Evolutionary conservation across 768 basidiomycete species (phyloP).

Genomic region (Tephrocybe sp.): DNA sequence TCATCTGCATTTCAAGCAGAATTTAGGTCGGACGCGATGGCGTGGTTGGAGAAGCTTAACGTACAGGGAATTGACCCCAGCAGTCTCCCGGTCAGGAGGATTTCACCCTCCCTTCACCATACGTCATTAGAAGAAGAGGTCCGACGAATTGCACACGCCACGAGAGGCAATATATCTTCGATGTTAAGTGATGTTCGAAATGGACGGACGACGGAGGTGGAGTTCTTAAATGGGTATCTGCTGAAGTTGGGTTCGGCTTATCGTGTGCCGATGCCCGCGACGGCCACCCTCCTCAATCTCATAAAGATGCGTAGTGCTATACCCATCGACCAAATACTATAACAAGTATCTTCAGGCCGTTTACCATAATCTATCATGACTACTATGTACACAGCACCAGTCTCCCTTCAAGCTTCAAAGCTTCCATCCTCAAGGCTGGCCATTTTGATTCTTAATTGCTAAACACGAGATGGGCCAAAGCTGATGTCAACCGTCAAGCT

Average conservation of each 20-base stretch:
- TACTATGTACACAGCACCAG: not conserved
- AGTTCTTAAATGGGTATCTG: constrained; percentile 83
- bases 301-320: constrained; percentile 58
- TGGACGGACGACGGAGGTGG: constrained; percentile 72
- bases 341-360: constrained; percentile 3
- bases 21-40: constrained; percentile 39
- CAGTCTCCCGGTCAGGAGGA: constrained; percentile 30
- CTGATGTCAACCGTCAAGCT: no score
- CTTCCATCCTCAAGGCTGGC: no score
- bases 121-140: constrained; percentile 56
- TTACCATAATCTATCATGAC: not conserved
- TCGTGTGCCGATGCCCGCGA: constrained; percentile 58
- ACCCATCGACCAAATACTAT: constrained; percentile 51
- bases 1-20: constrained; percentile 57
- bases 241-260: constrained; percentile 57
- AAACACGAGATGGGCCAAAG: no score
- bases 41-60: constrained; percentile 30
- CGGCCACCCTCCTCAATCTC: constrained; percentile 52
- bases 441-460: no score
- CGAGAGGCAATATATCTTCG: constrained; percentile 71
- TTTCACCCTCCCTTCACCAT: constrained; percentile 47
- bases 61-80: constrained; percentile 25
- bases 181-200: constrained; percentile 74
- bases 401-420: no score
- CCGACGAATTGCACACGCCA: constrained; percentile 53